Base-by-base conservation (phyloP, 1,284 basidiomycete genomes). In the Singerocomus inundabilis region DNA sequence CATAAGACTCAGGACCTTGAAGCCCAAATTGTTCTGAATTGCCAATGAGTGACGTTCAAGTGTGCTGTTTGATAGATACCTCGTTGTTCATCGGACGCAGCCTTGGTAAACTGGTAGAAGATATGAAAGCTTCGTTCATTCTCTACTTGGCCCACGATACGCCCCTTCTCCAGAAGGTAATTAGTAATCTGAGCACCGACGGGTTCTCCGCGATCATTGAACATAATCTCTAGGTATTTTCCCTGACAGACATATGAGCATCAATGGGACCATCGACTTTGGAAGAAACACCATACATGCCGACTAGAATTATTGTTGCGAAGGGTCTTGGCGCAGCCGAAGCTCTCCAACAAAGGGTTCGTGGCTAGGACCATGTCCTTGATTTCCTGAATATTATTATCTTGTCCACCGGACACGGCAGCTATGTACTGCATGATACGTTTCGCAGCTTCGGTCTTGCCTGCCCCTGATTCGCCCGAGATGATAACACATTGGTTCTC, bases 281-380 rank as follows among this genome's bases (percentile, higher is more conserved):
- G 47, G 6, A 45, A 46, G 37, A 40, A 47, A 48, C 21, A 18
- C 76, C 91, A 65, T 69, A 94, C 92, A 80, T 99, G 97, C 58
- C 97, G 87, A 82, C 91, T 95, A 7, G 93, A 96, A 70, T 99
- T 99, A 73, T 99, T 98, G 70, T 99, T 99, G 49, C 97, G 82
- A 54, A 99, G 78, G 15, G 97, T 99, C 77, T 99, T 99, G 25
- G 97, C 97, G 72, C 97, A 99, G 24, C 97, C 97, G 60, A 99
- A 99, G 72, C 92, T 96, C 72, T 99, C 97, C 55, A 99, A 76
- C 35, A 99, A 72, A 21, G 97, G 97, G 69, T 99, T 99, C 15
- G 97, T 99, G 9, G 97, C 97, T 36, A 99, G 77, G n/a, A 99
- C 97, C 97, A 99, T 99, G 66, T 99, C 95, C 76, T 99, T 98